Evolutionary conservation across 2,329 filamentous ascomycete genomes (phyloP), one percentile per base, ranked within the genome.

Genomic region (Ustulina deusta): DNA sequence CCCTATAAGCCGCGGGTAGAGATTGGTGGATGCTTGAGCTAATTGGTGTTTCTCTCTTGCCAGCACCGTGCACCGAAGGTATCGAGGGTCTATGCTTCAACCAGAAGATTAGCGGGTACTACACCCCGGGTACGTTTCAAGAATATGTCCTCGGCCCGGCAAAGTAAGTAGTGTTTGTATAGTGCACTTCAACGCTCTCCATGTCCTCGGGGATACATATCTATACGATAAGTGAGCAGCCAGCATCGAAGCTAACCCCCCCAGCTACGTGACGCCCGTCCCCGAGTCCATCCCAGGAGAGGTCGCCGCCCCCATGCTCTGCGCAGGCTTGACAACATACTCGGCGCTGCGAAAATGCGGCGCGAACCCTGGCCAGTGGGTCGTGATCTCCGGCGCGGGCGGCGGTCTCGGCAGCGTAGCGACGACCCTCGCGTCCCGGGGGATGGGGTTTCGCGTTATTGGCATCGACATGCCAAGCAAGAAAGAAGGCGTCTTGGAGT

Each of bases 291-390:
- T 70, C 5, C 52, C 66, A 3, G 65, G 71, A 4, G 71, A 70
- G 38, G n/a, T 65, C 2, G 69, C 69, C 0, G 69, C 71, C 2
- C 70, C 69, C 0, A 69, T 72, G 69, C 64, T 71, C 55, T 72
- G 70, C 60, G 70, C 66, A 0, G 70, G 70, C 27, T 27, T 72
- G n/a, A 73, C 71, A 20, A 65, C 62, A 9, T 73, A 70, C 63
- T 51, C 65, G 7, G 69, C 69, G 1, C 63, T 73, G 46, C 65
- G 57, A 5, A 66, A 64, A 9, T 63, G 62, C 55, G 68, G 68
- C 38, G 69, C 71, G 20, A 36, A 4, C 3, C 34, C 59, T 2
- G 70, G 70, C 2, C 64, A 72, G 38, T 71, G 70, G 70, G 48
- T 72, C 34, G 70, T 63, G 22, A 59, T 71, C 22, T 59, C 67